Evolutionary conservation across 1,284 basidiomycete species (phyloP).

Genomic region (Anthracocystis setariae): DNA sequence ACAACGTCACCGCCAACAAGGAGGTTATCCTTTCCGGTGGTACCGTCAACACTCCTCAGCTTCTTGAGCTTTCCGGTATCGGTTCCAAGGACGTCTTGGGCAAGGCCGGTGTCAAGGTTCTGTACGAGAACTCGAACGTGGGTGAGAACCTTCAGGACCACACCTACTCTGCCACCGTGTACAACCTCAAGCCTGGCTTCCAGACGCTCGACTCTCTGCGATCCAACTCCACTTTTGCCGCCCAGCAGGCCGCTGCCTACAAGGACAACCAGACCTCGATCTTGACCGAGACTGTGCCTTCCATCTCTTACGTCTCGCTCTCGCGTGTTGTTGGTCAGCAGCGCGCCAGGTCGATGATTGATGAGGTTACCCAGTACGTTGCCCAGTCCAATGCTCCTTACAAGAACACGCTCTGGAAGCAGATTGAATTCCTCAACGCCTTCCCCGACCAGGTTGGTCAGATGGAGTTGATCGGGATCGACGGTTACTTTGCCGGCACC

Average conservation of each 20-base stretch:
- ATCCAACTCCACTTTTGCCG: constrained; percentile 54
- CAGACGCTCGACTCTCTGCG: constrained; percentile 58
- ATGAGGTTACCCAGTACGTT: constrained; percentile 53
- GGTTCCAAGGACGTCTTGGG: constrained; percentile 69
- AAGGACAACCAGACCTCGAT: constrained; percentile 53
- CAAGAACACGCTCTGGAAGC: constrained; percentile 54
- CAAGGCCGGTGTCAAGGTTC: constrained; percentile 64
- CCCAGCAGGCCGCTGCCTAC: constrained; percentile 53
- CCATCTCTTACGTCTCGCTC: constrained; percentile 62
- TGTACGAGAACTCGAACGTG: constrained; percentile 58
- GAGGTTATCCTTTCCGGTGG: constrained; percentile 62
- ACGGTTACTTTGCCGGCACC: constrained; percentile 61
- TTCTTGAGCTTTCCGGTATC: constrained; percentile 72
- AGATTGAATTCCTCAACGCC: constrained; percentile 58
- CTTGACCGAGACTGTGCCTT: constrained; percentile 56
- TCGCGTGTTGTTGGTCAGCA: constrained; percentile 45
- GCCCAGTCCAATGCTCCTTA: constrained; percentile 35
- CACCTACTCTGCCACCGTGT: constrained; percentile 58
- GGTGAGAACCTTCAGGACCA: constrained; percentile 72
- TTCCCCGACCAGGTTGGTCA: constrained; percentile 52
- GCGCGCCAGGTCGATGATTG: constrained; percentile 44
- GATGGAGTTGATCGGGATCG: constrained; percentile 64
- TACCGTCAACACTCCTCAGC: constrained; percentile 66
- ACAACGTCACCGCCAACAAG: constrained; percentile 51
- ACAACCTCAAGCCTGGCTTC: constrained; percentile 54